Evolutionary conservation across 345 rosid species (phyloP), one percentile per base, ranked within the genome.

Genomic region (Dovyalis caffra): DNA sequence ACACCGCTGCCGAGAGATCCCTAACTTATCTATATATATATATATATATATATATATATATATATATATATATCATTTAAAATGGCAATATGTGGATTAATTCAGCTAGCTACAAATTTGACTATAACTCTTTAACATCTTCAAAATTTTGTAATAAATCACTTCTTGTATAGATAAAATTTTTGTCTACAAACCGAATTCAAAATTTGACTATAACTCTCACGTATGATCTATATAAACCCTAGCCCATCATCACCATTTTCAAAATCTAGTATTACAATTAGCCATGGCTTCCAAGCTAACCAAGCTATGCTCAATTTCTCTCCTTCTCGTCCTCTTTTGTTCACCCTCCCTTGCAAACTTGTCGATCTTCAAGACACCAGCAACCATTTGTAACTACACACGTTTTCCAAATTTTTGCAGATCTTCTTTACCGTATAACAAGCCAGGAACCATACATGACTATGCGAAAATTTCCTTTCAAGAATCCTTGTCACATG

Each of bases 331-430:
- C 66, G 6, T 76, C 2, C 15, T 76, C 66, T 67, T 70, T 40
- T 53, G 70, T 53, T 74, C 75, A n/a, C 77, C 75, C 32, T 77
- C 82, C 34, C 18, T 75, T 12, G 72, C 79, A 28, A 11, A n/a
- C 35, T 67, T 47, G 15, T 25, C 78, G n/a, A 7, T 43, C n/a
- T 40, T 28, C 1, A 57, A 34, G 28, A 68, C 70, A 4, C 75
- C 75, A 0, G 78, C 71, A 3, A 35, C 74, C 35, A 28, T 80
- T 25, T 81, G 88, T 78, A 43, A 16, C 34, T n/a, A 14, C 32
- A 77, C 88, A 3, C 83, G 70, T 8, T 43, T 70, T 35, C 80
- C 86, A 0, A 6, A 16, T 4, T 76, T 80, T 64, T 82, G 89
- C 70, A 51, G 49, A 26, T 72, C 74, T 51, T 47, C 25, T 61